Evolutionary conservation across 2,329 filamentous ascomycete genomes (phyloP), one percentile per base, ranked within the genome.

Genomic region (Coniochaeta sp.): DNA sequence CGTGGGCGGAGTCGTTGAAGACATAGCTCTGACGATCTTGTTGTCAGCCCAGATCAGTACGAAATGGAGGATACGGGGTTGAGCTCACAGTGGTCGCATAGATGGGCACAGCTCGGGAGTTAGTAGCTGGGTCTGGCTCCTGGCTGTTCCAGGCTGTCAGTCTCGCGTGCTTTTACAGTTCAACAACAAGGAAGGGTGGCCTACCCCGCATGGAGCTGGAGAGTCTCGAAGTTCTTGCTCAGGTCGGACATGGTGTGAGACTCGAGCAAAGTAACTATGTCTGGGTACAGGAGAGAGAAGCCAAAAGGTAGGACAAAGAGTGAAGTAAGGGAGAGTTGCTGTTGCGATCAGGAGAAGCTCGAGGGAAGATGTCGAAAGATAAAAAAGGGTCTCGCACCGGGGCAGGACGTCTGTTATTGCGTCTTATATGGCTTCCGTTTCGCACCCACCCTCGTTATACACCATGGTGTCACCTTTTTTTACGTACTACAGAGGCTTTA

Each of bases 1-100:
- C 95, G 71, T 98, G 95, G 57, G 92, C 93, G 58, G 91, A 96
- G 79, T 98, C 91, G 84, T 98, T 89, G 84, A 99, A 99, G 59
- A 86, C 86, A 76, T 81, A 99, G 70, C 91, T 96, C 89, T 92
- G 66, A 47, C 9, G 16, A 11, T 40, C 22, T 31, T 43, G 11
- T 14, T 14, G 44, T 33, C 19, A 55, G 22, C 17, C 24, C n/a
- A 4, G 22, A 6, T 1, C 22, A 22, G 33, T 47, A 58, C 24
- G 17, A 61, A 57, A 28, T 31, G 24, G n/a, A 19, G 38, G 9
- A 33, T 22, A n/a, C n/a, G n/a, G 22, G 24, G 26, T 31, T 40
- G 57, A 72, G 84, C 86, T 62, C 60, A 84, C 82, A n/a, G 89
- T 93, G 6, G 93, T 93, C 16, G 93, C 92, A 73, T 98, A 98